Percentiles rank a stretch among this genome's conserved stretches.
Conservation (phyloP, 2,329 filamentous ascomycete genomes). For the Epichloe elymi region DNA sequence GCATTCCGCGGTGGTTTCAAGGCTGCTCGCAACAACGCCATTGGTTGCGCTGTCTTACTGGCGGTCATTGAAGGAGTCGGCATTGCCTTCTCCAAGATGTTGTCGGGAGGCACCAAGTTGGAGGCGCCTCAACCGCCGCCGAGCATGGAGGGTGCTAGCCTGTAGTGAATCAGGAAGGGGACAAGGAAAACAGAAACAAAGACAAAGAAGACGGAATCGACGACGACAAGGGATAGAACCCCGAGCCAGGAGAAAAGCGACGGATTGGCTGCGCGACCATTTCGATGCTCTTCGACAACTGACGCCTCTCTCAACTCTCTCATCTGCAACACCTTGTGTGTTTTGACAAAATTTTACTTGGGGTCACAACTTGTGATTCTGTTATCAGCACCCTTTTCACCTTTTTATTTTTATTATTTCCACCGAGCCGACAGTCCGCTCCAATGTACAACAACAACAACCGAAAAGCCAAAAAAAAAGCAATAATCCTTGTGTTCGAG, state of each 20-base stretch:
- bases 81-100: conserved; percentile 89
- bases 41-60: conserved; percentile 86
- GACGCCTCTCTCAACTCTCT: conserved; percentile 1
- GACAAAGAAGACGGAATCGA: background rate
- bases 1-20: conserved; percentile 85
- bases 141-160: conserved; percentile 15
- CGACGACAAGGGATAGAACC: background rate
- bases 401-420: background rate
- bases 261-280: background rate
- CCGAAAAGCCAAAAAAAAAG: background rate
- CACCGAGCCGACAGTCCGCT: background rate
- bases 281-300: background rate
- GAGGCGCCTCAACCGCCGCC: conserved; percentile 38
- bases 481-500: background rate
- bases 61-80: conserved; percentile 96
- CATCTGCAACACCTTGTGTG: background rate
- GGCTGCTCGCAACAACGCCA: conserved; percentile 87
- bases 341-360: background rate
- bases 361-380: conserved; percentile 11
- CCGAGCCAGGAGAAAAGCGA: background rate
- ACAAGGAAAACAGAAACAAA: background rate
- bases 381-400: background rate
- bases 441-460: background rate
- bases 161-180: conserved; percentile 10
- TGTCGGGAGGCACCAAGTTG: conserved; percentile 76